These are phyloP conservation scores for Podospora conica DNA, from an alignment of 495 filamentous ascomycete species.

Conservation along the genomic window DNA sequence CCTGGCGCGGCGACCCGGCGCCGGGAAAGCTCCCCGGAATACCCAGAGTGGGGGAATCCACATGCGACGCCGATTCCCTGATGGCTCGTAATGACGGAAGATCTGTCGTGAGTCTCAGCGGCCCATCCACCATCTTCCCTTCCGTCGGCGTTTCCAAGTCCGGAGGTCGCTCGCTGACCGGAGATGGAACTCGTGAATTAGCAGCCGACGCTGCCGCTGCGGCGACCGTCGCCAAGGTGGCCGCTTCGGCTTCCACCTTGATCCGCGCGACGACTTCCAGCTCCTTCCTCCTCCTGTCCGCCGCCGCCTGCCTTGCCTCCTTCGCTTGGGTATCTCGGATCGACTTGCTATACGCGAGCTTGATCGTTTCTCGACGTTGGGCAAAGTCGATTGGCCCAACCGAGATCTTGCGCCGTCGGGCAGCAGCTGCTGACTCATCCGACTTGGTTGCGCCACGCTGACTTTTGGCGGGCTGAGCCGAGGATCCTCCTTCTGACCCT, in stretches of 20 bases:
- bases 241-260: slow-evolving; percentile 30
- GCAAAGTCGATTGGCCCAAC: slow-evolving; percentile 73
- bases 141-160: slow-evolving; percentile 9
- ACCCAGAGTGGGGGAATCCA: slow-evolving; percentile 66
- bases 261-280: slow-evolving; percentile 33
- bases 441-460: slow-evolving; percentile 31
- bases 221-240: slow-evolving; percentile 20
- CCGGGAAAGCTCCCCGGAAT: slow-evolving; percentile 52
- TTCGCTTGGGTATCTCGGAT: slow-evolving; percentile 62
- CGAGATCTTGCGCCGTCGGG: slow-evolving; percentile 41
- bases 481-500: slow-evolving; percentile 26
- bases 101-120: slow-evolving; percentile 28
- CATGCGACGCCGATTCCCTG: slow-evolving; percentile 1
- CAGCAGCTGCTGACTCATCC: slow-evolving; percentile 25
- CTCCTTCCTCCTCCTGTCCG: slow-evolving; percentile 38
- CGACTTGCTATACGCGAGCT: slow-evolving; percentile 72
- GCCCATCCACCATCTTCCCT: slow-evolving; percentile 15
- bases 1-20: slow-evolving; percentile 22
- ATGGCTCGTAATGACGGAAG: slow-evolving; percentile 13
- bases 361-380: slow-evolving; percentile 67
- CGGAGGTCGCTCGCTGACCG: not conserved
- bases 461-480: slow-evolving; percentile 31
- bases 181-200: not conserved
- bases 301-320: slow-evolving; percentile 43
- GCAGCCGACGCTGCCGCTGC: slow-evolving; percentile 14